Evolutionary conservation across 257 asterid species (phyloP), one percentile per base, ranked within the genome.

Genomic region (Leptodermis oblonga): DNA sequence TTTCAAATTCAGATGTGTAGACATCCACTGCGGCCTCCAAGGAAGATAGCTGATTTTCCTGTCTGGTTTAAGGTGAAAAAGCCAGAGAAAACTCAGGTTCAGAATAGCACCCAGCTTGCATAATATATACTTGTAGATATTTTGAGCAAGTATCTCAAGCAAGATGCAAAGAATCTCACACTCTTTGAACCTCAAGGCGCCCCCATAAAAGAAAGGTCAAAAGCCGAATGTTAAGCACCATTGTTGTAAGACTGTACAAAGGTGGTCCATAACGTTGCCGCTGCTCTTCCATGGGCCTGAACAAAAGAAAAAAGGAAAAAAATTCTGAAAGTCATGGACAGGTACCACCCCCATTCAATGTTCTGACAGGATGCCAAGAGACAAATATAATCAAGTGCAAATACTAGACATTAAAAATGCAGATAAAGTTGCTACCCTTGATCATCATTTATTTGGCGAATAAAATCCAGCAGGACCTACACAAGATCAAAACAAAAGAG

Each of bases 211-310:
- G 81, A 76, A 87, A 73, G 62, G 91, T 68, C 75, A 79, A 82
- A 61, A 88, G 84, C 55, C 96, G 88, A 77, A 93, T 82, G 79
- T 74, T 80, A 43, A 78, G 82, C 70, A 78, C 96, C 99, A 90
- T 77, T 82, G 68, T 88, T 5, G 99, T 89, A 66, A 93, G 96
- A 82, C 88, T 86, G 74, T 93, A 93, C 71, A 93, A 80, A 70
- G 96, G 96, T 64, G 99, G 97, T 56, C 99, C 99, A 83, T 93
- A 93, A 71, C 97, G 83, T 8, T 89, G 86, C 51, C 99, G 88
- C 80, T 93, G 99, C 90, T 93, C 99, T 84, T 93, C 99, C 99
- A 93, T 93, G 72, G 99, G 99, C 86, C 99, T 93, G 82, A 67
- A 26, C 69, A 74, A 58, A 22, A 7, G 71, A 80, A 77, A 0